phyloP scores from a whole-genome alignment of 2,329 filamentous ascomycete genomes.

The Pseudopithomyces chartarum region DNA sequence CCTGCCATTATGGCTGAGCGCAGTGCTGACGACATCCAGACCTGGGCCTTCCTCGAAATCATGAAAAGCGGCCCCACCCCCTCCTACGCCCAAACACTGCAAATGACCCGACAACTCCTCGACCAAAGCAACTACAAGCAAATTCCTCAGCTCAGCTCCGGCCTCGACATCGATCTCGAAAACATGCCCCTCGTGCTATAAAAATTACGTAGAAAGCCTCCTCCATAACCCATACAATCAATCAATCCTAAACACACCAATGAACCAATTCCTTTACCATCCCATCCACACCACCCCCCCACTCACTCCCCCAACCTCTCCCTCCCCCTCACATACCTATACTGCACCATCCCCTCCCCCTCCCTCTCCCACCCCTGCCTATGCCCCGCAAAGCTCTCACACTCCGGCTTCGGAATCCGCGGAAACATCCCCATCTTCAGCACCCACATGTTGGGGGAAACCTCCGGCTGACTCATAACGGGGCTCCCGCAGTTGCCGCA shows the following conservation, averaged over 20 bases:
- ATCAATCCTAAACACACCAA: background rate
- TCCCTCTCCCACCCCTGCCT: constrained; percentile 51
- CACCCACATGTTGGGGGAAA: constrained; percentile 50
- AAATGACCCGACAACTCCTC: constrained; percentile 46
- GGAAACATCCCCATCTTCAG: constrained; percentile 59
- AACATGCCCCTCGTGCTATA: constrained; percentile 34
- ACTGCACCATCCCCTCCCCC: constrained; percentile 45
- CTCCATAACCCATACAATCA: background rate
- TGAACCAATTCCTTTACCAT: background rate
- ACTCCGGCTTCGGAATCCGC: constrained; percentile 53
- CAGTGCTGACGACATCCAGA: constrained; percentile 17
- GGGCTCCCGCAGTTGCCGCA: constrained; percentile 58
- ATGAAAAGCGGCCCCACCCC: constrained; percentile 46
- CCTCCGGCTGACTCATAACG: constrained; percentile 51
- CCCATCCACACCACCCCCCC: too few relatives aligned
- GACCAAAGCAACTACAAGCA: constrained; percentile 49
- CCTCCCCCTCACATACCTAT: constrained; percentile 46
- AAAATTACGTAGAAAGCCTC: background rate
- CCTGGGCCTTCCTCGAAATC: constrained; percentile 53
- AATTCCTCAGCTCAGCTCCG: constrained; percentile 51
- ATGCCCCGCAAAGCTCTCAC: constrained; percentile 51
- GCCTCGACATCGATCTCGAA: constrained; percentile 50
- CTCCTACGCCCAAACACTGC: constrained; percentile 48
- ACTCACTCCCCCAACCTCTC: constrained; percentile 42
- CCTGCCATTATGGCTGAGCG: too few relatives aligned